phyloP scores from a whole-genome alignment of 768 basidiomycete genomes.

The Asterophora parasitica region DNA sequence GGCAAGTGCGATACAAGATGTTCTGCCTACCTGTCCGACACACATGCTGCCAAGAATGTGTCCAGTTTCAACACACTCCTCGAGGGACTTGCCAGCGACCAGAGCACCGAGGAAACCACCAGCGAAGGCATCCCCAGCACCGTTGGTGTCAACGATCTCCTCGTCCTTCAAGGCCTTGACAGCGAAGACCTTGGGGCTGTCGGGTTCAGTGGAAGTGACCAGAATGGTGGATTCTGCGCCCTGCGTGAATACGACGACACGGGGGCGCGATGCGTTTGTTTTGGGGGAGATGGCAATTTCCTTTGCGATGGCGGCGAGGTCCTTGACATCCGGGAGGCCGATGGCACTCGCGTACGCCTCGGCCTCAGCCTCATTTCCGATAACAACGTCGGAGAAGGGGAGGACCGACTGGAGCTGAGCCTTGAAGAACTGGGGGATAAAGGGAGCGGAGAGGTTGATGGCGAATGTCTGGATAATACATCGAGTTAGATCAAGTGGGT shows the following conservation, averaged over 20 bases:
- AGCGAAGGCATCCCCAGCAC: slow-evolving; percentile 95
- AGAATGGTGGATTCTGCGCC: slow-evolving; percentile 77
- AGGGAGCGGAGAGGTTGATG: slow-evolving; percentile 94
- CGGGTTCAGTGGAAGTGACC: slow-evolving; percentile 55
- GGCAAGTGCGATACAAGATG: background rate
- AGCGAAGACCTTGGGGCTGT: slow-evolving; percentile 48
- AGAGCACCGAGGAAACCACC: slow-evolving; percentile 91
- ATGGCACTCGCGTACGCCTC: slow-evolving; percentile 76
- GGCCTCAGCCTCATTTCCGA: slow-evolving; percentile 97
- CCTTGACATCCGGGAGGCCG: slow-evolving; percentile 60
- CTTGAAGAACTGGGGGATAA: slow-evolving; percentile 93
- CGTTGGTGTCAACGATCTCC: slow-evolving; percentile 94
- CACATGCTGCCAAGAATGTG: slow-evolving; percentile 85
- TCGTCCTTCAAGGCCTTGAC: slow-evolving; percentile 55
- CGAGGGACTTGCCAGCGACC: slow-evolving; percentile 70
- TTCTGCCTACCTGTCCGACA: slow-evolving; percentile 61
- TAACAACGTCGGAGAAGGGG: slow-evolving; percentile 82
- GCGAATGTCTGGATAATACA: slow-evolving; percentile 62
- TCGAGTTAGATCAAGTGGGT: slow-evolving; percentile 2
- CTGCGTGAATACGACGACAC: slow-evolving; percentile 88
- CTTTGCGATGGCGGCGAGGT: slow-evolving; percentile 65
- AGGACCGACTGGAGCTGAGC: slow-evolving; percentile 76
- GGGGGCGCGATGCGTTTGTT: slow-evolving; percentile 67
- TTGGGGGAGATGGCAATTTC: slow-evolving; percentile 75
- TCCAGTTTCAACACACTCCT: slow-evolving; percentile 77